These are phyloP conservation scores for Beta lomatogona DNA, from an alignment of 179 eudicot genomes.

Conservation along the genomic window DNA sequence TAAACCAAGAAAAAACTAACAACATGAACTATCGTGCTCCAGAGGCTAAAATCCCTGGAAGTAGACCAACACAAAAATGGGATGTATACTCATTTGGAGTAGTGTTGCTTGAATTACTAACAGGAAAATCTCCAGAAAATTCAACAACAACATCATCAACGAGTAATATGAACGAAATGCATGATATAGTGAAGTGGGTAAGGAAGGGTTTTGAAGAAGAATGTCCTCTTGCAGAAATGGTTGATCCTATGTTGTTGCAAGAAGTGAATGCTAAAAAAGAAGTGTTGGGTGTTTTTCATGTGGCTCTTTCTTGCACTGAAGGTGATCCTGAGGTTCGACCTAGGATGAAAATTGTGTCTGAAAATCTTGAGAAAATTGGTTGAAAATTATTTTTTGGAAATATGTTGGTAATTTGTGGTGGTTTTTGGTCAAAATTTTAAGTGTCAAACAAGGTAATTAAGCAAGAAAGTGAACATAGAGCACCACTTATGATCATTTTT, in stretches of 20 bases:
- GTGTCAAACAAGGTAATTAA: constrained; percentile 2
- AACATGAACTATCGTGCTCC: constrained; percentile 69
- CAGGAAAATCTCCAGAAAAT: constrained; percentile 79
- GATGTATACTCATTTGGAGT: constrained; percentile 92
- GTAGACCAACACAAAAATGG: constrained; percentile 88
- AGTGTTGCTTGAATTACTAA: constrained; percentile 69
- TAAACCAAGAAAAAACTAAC: constrained; percentile 50
- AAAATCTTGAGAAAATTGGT: constrained; percentile 72
- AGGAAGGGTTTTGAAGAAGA: constrained; percentile 82
- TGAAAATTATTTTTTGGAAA: constrained; percentile 11
- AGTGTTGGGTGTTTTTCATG: constrained; percentile 65
- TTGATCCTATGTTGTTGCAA: constrained; percentile 76
- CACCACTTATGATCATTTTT: constrained; percentile 1
- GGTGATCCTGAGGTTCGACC: constrained; percentile 87
- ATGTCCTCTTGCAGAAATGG: constrained; percentile 79
- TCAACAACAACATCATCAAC: constrained; percentile 66
- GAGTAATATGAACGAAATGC: constrained; percentile 45
- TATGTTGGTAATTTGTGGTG: not conserved
- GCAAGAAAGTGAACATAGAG: not conserved
- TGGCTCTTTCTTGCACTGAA: constrained; percentile 85
- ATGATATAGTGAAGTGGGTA: constrained; percentile 89
- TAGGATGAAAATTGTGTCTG: constrained; percentile 78
- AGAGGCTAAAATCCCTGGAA: constrained; percentile 63
- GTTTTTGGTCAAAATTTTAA: not conserved
- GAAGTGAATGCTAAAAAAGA: constrained; percentile 91